These are phyloP conservation scores for Microsporum canis DNA, from an alignment of 2,329 filamentous ascomycete genomes.

Conservation along the genomic window DNA sequence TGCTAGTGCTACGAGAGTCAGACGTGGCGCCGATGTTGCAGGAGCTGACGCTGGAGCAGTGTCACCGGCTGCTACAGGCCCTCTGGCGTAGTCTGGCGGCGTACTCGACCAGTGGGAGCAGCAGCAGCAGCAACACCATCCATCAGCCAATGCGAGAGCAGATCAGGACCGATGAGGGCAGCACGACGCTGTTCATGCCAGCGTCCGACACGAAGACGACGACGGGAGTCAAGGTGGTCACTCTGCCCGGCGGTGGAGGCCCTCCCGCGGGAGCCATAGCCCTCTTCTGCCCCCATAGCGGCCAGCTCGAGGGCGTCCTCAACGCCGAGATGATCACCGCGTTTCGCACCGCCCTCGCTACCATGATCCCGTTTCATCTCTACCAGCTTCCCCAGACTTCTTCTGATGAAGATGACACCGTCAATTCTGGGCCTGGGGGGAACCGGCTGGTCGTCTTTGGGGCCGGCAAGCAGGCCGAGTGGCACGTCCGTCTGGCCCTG, in stretches of 20 bases:
- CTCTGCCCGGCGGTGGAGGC: conserved; percentile 39
- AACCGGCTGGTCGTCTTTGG: conserved; percentile 38
- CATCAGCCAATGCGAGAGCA: conserved; percentile 36
- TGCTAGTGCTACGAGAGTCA: conserved; percentile 14
- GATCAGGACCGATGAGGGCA: conserved; percentile 30
- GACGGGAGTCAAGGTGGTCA: conserved; percentile 63
- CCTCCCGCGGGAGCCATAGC: conserved; percentile 56
- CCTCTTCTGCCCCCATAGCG: conserved; percentile 49
- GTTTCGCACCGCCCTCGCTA: conserved; percentile 66
- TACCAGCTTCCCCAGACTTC: neutral
- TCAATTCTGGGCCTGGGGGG: conserved; percentile 3
- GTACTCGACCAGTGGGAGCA: conserved; percentile 18
- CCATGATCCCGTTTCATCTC: conserved; percentile 52
- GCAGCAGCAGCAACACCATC: conserved; percentile 16
- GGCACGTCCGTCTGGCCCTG: conserved; percentile 39
- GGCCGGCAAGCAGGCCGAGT: conserved; percentile 40
- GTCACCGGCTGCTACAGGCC: conserved; percentile 25
- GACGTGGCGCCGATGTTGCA: conserved; percentile 25
- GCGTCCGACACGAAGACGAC: conserved; percentile 48
- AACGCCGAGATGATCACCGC: conserved; percentile 66
- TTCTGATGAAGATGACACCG: too few species aligned
- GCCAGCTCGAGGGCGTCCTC: conserved; percentile 54
- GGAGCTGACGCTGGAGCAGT: conserved; percentile 23
- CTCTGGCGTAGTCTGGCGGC: conserved; percentile 27
- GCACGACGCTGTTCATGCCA: conserved; percentile 63